These are phyloP conservation scores for Nitzschia sp. DNA, from an alignment of 108 stramenopile species.

Conservation along the genomic window DNA sequence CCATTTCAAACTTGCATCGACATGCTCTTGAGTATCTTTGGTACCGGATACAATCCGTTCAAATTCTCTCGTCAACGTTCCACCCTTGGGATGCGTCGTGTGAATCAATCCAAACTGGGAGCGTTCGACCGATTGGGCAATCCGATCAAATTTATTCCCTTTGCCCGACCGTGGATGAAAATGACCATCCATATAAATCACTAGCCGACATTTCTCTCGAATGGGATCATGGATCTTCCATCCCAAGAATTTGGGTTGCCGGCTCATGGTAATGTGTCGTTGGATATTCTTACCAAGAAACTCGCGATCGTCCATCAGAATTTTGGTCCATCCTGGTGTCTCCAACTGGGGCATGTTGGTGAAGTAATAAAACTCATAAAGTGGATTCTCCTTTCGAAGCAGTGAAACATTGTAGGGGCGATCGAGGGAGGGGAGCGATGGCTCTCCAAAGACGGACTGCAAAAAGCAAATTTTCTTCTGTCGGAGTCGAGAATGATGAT, in stretches of 20 bases:
- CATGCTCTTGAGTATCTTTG: slow-evolving; percentile 21
- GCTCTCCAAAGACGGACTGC: slow-evolving; percentile 6
- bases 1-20: slow-evolving; percentile 24
- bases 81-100: neutral
- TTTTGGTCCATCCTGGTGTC: slow-evolving; percentile 21
- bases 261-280: slow-evolving; percentile 22
- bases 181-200: slow-evolving; percentile 29
- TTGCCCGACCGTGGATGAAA: neutral
- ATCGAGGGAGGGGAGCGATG: slow-evolving; percentile 1
- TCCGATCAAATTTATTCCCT: slow-evolving; percentile 4
- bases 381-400: slow-evolving; percentile 4
- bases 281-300: neutral
- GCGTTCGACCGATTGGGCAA: slow-evolving; percentile 4
- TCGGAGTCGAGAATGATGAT: neutral
- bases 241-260: slow-evolving; percentile 29
- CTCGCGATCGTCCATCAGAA: neutral
- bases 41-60: slow-evolving; percentile 7
- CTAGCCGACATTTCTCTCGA: slow-evolving; percentile 10
- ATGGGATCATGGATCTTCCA: slow-evolving; percentile 12
- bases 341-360: slow-evolving; percentile 14
- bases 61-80: slow-evolving; percentile 4
- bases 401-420: slow-evolving; percentile 1
- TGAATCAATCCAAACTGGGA: slow-evolving; percentile 22
- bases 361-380: slow-evolving; percentile 5
- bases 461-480: neutral